Base-by-base conservation (phyloP, 495 filamentous ascomycete genomes). In the Trichoderma reesei region DNA sequence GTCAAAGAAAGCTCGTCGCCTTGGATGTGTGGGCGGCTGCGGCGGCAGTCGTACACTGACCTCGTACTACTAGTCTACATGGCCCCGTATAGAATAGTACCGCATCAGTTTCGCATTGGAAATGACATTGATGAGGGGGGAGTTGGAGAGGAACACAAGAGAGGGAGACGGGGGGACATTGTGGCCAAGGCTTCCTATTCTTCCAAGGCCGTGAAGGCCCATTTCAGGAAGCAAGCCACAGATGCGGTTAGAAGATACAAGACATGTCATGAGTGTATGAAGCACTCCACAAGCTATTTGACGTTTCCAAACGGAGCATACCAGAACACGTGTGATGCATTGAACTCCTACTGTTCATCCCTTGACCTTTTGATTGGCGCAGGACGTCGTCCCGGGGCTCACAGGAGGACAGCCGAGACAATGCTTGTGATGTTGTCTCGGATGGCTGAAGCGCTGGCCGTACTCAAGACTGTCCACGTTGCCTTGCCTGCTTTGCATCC, bases 21-120 rank as follows among this genome's bases (percentile, higher is more conserved):
- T 56, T 56, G 51, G 51, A 56, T 56, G 16, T 56, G 51, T 56
- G 51, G 51, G 18, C 14, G 51, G 51, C 31, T 34, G 51, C 26
- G 51, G 51, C 26, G 51, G 51, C 20, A 33, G 51, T n/a, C 31
- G 20, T 56, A 31, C 51, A 56, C 51, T 33, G 13, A 34, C 51
- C 26, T 56, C 51, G 34, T 56, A 56, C 51, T 33, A 33, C 51
- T 56, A 56, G 8, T 34, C 10, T 34, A 56, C 51, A 33, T 56
- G 20, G 16, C 44, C 18, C 18, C 16, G 18, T 18, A 18, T 56
- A 33, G 31, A 31, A 16, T 56, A 33, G 51, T 33, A 56, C 26
- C 51, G 31, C 51, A 34, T 56, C 31, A 34, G 51, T n/a, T 34
- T 34, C 31, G 10, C 51, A 31, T 34, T 56, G 26, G 51, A 56